A percentile compares a stretch with the other conserved stretches of the same genome.
phyloP scores from a whole-genome alignment of 768 basidiomycete species.

The Podaxis rugospora region DNA sequence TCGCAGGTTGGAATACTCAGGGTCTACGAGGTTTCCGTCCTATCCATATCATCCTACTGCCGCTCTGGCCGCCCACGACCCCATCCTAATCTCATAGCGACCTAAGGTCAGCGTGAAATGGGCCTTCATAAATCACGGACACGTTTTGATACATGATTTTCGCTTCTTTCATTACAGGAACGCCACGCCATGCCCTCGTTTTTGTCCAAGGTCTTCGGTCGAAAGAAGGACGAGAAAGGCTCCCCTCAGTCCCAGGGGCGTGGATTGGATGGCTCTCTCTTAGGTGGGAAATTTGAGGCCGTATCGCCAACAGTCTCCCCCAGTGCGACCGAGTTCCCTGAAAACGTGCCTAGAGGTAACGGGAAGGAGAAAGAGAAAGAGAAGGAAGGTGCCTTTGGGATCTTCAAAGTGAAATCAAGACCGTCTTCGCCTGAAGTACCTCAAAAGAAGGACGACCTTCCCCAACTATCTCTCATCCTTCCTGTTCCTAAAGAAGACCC shows the following conservation, averaged over 20 bases:
- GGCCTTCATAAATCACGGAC: not conserved
- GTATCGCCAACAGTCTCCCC: conserved; percentile 49
- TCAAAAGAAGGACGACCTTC: conserved; percentile 35
- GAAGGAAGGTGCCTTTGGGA: conserved; percentile 39
- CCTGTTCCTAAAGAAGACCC: conserved; percentile 46
- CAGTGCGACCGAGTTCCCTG: conserved; percentile 33
- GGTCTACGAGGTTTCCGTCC: not conserved
- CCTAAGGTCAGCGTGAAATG: conserved; percentile 3
- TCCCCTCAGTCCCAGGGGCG: conserved; percentile 26
- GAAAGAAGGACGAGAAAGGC: conserved; percentile 58
- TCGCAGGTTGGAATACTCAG: not conserved
- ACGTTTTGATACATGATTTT: conserved; percentile 8
- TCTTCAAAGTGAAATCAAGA: conserved; percentile 50
- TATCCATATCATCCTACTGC: conserved; percentile 1
- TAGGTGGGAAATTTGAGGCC: conserved; percentile 75
- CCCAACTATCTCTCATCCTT: conserved; percentile 62
- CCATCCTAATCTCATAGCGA: not conserved
- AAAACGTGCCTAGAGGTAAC: conserved; percentile 22
- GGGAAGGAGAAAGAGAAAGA: conserved; percentile 34
- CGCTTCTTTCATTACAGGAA: conserved; percentile 12
- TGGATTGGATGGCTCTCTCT: conserved; percentile 39
- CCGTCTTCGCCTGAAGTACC: conserved; percentile 27
- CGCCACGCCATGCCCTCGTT: conserved; percentile 58
- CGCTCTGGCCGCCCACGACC: conserved; percentile 4
- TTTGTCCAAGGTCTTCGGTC: conserved; percentile 73